Base-by-base conservation (phyloP, 305 asterid species). In the Plantago coronopus region DNA sequence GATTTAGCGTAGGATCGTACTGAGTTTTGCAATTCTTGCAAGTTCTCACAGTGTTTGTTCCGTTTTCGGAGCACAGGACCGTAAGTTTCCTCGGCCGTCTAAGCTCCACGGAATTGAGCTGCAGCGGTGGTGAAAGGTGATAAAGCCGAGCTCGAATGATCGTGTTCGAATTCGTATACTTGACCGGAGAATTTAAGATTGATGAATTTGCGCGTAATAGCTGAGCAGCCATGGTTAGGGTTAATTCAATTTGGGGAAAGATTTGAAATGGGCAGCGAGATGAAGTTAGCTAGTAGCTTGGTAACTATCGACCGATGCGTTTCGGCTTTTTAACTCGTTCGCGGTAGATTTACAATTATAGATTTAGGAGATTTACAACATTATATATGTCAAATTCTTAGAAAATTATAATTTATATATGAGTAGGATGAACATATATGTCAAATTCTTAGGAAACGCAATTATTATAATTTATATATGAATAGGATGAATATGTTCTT, bases 1-100 rank as follows among this genome's bases (percentile, higher is more conserved):
- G 78, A 72, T 91, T 91, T 64, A 83, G 90, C 68, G 68, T 43
- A 68, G 96, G 95, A 45, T 91, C 91, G 78, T 82, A 91, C 76
- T 86, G 95, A 42, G 72, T 57, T 78, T 88, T 91, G 82, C 98
- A 91, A 64, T 81, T 76, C 80, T 74, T 84, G 84, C 98, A 91
- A 37, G 96, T 88, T 77, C 95, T 72, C 48, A 16, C n/a, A 6
- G 17, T 16, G 23, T 53, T 7, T 1, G 69, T 51, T 49, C 69
- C 72, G 53, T 81, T 78, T 45, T 66, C 75, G 40, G 86, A 81
- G 69, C 93, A 88, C 17, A 62, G 78, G 59, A 80, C 76, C 21
- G 68, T 67, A 34, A 76, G 69, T 65, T 67, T 77, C 56, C 67
- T 23, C 23, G 59, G 63, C 37, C 59, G 46, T 17, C 72, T 74